A percentile compares a stretch with the other conserved stretches of the same genome.
These are phyloP conservation scores for Russula vinacea DNA, from an alignment of 768 basidiomycete genomes.

Conservation along the genomic window DNA sequence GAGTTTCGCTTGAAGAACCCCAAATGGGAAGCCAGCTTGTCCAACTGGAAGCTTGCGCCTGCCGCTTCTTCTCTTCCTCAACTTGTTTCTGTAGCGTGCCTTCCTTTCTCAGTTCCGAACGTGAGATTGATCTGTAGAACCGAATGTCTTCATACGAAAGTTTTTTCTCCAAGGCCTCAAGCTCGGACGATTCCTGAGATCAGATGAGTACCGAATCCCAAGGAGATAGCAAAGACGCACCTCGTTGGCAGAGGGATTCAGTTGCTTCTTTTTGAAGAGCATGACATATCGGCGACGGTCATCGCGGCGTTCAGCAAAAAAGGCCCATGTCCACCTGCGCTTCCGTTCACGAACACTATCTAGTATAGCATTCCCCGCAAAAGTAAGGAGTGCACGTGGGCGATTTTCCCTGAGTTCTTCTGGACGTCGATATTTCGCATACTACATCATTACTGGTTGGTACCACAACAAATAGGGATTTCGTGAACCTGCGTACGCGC, in stretches of 20 bases:
- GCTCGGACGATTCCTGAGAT: constrained; percentile 47
- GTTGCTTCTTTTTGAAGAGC: constrained; percentile 74
- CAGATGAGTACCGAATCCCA: constrained; percentile 17
- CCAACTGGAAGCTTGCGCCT: constrained; percentile 53
- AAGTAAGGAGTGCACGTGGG: constrained; percentile 67
- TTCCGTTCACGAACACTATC: constrained; percentile 80
- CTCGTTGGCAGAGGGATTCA: constrained; percentile 48
- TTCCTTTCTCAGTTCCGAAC: constrained; percentile 84
- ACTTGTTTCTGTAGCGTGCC: constrained; percentile 60
- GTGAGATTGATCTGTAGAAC: constrained; percentile 94
- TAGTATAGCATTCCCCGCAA: constrained; percentile 76
- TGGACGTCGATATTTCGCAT: constrained; percentile 75
- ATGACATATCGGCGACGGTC: constrained; percentile 82
- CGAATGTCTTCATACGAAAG: constrained; percentile 92
- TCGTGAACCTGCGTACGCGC: constrained; percentile 48
- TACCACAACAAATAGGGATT: constrained; percentile 25
- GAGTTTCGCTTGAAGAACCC: constrained; percentile 49
- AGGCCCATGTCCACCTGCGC: constrained; percentile 87
- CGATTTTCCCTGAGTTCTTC: constrained; percentile 56
- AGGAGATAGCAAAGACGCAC: constrained; percentile 41
- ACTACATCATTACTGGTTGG: constrained; percentile 45
- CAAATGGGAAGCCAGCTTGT: constrained; percentile 66
- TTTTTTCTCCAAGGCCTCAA: constrained; percentile 73
- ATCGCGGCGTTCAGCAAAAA: constrained; percentile 84
- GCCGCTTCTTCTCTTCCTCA: constrained; percentile 61